These are phyloP conservation scores for Pseudotulostoma volvatum DNA, from an alignment of 495 filamentous ascomycete species.

Conservation along the genomic window DNA sequence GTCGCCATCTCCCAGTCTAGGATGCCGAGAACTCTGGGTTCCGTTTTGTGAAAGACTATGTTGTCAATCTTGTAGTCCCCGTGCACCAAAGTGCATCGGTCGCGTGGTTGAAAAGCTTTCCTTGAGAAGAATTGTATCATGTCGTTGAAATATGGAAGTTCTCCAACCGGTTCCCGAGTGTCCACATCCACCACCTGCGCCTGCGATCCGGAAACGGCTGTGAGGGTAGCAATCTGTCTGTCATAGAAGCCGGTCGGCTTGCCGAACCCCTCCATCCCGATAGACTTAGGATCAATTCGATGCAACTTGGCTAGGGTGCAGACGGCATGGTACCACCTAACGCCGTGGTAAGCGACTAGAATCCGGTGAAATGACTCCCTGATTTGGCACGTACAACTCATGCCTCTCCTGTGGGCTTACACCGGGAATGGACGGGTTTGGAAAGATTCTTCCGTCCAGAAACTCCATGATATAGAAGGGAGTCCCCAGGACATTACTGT, in stretches of 20 bases:
- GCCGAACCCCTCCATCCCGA: slow-evolving; percentile 58
- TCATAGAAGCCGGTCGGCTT: slow-evolving; percentile 65
- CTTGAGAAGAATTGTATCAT: slow-evolving; percentile 64
- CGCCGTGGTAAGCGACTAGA: no score
- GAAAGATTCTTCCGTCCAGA: slow-evolving; percentile 79
- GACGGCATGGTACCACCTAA: slow-evolving; percentile 71
- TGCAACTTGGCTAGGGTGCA: slow-evolving; percentile 78
- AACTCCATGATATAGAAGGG: slow-evolving; percentile 96
- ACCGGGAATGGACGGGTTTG: slow-evolving; percentile 67
- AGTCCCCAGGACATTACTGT: slow-evolving; percentile 62
- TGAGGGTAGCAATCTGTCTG: slow-evolving; percentile 71
- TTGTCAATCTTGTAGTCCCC: slow-evolving; percentile 99
- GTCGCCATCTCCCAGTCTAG: slow-evolving; percentile 98
- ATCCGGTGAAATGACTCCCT: no score
- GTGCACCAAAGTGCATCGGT: slow-evolving; percentile 67
- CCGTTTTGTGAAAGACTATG: slow-evolving; percentile 78
- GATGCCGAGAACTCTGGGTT: slow-evolving; percentile 79
- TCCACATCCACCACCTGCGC: slow-evolving; percentile 58
- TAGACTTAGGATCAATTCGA: slow-evolving; percentile 44
- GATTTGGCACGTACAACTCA: slow-evolving; percentile 49
- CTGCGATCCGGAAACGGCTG: slow-evolving; percentile 61
- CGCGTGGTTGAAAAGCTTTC: slow-evolving; percentile 50
- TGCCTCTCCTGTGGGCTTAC: slow-evolving; percentile 52
- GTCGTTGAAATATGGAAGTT: slow-evolving; percentile 65
- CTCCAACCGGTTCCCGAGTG: slow-evolving; percentile 56